phyloP scores from a whole-genome alignment of 257 asterid species.

The Eustoma russellianum region DNA sequence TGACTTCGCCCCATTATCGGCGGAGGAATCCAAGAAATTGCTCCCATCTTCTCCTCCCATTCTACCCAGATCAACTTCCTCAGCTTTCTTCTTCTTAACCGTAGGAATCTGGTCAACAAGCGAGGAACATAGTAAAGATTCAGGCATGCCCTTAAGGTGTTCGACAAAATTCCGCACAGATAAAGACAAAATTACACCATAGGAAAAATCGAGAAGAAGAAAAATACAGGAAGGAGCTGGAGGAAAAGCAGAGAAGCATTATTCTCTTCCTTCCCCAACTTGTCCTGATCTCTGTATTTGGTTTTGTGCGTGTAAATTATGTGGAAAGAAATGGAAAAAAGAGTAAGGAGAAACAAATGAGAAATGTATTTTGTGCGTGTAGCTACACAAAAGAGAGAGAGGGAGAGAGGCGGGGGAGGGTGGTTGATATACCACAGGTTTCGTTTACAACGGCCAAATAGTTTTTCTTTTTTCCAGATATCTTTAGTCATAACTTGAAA shows the following conservation, averaged over 20 bases:
- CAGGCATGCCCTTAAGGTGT: slow-evolving; percentile 30
- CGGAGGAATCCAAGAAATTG: slow-evolving; percentile 24
- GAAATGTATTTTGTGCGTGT: too few species aligned
- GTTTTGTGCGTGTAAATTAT: too few species aligned
- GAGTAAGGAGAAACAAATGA: too few species aligned
- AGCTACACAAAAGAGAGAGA: too few species aligned
- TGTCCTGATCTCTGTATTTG: too few species aligned
- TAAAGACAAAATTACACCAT: not conserved
- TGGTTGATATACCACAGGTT: too few species aligned
- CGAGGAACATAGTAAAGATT: slow-evolving; percentile 19
- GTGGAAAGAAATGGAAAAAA: too few species aligned
- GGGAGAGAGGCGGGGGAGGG: too few species aligned
- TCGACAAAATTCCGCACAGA: not conserved
- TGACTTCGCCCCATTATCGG: slow-evolving; percentile 53
- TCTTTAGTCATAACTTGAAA: too few species aligned
- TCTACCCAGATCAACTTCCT: slow-evolving; percentile 9
- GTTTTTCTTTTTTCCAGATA: too few species aligned
- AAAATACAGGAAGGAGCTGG: slow-evolving; percentile 7
- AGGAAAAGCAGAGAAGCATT: slow-evolving; percentile 15
- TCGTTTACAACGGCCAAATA: too few species aligned
- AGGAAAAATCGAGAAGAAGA: not conserved
- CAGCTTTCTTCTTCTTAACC: slow-evolving; percentile 16
- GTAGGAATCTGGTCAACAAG: slow-evolving; percentile 10
- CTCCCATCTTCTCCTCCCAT: slow-evolving; percentile 19
- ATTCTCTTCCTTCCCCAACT: not conserved